A percentile compares a stretch with the other conserved stretches of the same genome.
These are phyloP conservation scores for Pseudonitzschia pungens DNA, from an alignment of 108 stramenopile species.

Conservation along the genomic window DNA sequence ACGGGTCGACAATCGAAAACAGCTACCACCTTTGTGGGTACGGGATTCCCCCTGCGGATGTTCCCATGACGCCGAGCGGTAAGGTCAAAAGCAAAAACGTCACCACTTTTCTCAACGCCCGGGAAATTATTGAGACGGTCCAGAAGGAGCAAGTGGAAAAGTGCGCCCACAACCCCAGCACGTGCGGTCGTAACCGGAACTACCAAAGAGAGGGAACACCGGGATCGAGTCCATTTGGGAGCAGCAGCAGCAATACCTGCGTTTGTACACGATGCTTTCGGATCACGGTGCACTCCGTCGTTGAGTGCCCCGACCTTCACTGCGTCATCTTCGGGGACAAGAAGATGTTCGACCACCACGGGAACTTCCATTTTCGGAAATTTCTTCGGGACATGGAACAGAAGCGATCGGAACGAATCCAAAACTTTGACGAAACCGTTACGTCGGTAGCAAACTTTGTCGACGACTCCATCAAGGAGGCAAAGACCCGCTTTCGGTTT, in stretches of 20 bases:
- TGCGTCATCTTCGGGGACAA: background rate
- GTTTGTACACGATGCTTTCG: background rate
- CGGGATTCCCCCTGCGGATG: background rate
- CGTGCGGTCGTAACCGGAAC: background rate
- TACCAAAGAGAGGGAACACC: too few relatives aligned
- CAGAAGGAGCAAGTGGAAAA: background rate
- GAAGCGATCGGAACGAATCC: background rate
- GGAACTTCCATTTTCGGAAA: background rate
- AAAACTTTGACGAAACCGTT: background rate
- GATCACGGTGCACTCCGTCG: background rate
- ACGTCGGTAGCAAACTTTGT: background rate
- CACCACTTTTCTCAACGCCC: background rate
- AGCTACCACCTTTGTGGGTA: background rate
- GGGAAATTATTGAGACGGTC: background rate
- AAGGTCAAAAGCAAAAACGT: background rate
- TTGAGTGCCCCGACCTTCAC: background rate
- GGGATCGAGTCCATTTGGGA: too few relatives aligned
- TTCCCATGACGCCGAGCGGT: background rate
- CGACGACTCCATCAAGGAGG: background rate
- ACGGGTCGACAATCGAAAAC: background rate
- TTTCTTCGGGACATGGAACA: background rate
- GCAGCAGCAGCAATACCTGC: background rate
- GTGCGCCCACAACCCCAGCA: background rate
- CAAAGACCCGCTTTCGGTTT: background rate
- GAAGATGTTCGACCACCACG: background rate